Evolutionary conservation across 2,329 filamentous ascomycete genomes (phyloP), one percentile per base, ranked within the genome.

Genomic region (Arthrobotrys sphaeroides): DNA sequence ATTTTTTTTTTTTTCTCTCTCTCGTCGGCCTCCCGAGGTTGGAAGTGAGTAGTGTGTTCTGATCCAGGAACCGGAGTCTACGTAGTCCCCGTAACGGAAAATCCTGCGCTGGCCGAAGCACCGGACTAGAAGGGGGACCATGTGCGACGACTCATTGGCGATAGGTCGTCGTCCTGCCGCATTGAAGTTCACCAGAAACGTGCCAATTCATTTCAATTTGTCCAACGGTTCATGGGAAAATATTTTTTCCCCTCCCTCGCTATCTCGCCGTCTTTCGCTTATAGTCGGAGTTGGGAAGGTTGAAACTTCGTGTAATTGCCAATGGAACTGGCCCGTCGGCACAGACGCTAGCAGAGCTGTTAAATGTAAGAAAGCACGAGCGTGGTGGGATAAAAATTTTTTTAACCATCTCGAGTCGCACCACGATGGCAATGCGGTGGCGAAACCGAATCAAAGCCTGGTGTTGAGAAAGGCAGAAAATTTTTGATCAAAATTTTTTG

Each of bases 231-330:
- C 22, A 10, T 31, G 42, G 33, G 16, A 51, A 69, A 60, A 60
- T 20, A 38, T 53, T 31, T 70, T 62, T 59, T 49, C 13, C 47
- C 26, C 53, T n/a, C n/a, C n/a, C n/a, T n/a, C n/a, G n/a, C n/a
- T n/a, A n/a, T n/a, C n/a, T 70, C 66, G 66, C 66, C 55, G 66
- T 70, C n/a, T 55, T 69, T 70, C 66, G 66, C 66, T 70, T 70
- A 70, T 36, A 53, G 18, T 70, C 66, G 66, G 66, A 62, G 33
- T 61, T 51, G 53, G 31, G 66, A 62, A 62, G 57, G 57, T 70
- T 43, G 31, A 60, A 61, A 51, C 5, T 38, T 38, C 22, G 16
- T 38, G 33, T 38, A 22, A 36, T 55, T 70, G 33, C 65, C 65
- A 69, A 69, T 69, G 16, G 53, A 33, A 43, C 40, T 31, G 18